A percentile compares a stretch with the other conserved stretches of the same genome.
Evolutionary conservation across 1,139 yeast genomes (phyloP).

Genomic region (Yueomyces sp.): DNA sequence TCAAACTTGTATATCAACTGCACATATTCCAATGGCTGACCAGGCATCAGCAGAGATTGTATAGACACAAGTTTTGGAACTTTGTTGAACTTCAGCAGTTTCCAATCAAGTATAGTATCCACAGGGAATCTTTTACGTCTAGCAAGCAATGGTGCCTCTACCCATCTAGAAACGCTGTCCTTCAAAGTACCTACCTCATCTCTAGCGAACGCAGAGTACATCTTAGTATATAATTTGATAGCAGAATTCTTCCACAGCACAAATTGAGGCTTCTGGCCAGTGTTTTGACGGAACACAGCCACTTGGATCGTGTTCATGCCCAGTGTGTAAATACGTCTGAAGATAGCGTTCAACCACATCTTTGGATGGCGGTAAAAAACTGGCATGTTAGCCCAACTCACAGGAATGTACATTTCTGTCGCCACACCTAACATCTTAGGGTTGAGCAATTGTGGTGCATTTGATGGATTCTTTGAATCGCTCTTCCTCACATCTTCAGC

Average conservation of each 20-base stretch:
- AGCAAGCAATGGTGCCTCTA: conserved; percentile 41
- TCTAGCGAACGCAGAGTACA: conserved; percentile 56
- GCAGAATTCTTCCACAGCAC: conserved; percentile 65
- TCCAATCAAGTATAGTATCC: conserved; percentile 58
- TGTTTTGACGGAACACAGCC: conserved; percentile 48
- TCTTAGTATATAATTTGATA: conserved; percentile 49
- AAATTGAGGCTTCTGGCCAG: conserved; percentile 53
- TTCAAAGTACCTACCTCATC: conserved; percentile 32
- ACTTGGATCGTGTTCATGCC: conserved; percentile 56
- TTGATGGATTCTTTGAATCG: too few species aligned
- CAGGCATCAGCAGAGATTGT: conserved; percentile 55
- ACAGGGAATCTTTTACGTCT: conserved; percentile 47
- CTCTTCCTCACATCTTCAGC: too few species aligned
- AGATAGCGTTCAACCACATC: conserved; percentile 28
- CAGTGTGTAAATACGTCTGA: conserved; percentile 39
- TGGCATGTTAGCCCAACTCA: conserved; percentile 34
- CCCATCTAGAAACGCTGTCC: conserved; percentile 44
- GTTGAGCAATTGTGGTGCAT: conserved; percentile 11
- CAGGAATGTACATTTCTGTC: conserved; percentile 37
- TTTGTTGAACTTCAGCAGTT: conserved; percentile 51
- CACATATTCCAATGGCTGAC: conserved; percentile 45
- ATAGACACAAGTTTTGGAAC: conserved; percentile 64
- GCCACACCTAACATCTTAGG: conserved; percentile 35
- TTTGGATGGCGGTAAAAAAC: conserved; percentile 29
- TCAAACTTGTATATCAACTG: conserved; percentile 70